phyloP scores from a whole-genome alignment of 2,329 filamentous ascomycete genomes.

The Stagonosporopsis chrysanthemi region DNA sequence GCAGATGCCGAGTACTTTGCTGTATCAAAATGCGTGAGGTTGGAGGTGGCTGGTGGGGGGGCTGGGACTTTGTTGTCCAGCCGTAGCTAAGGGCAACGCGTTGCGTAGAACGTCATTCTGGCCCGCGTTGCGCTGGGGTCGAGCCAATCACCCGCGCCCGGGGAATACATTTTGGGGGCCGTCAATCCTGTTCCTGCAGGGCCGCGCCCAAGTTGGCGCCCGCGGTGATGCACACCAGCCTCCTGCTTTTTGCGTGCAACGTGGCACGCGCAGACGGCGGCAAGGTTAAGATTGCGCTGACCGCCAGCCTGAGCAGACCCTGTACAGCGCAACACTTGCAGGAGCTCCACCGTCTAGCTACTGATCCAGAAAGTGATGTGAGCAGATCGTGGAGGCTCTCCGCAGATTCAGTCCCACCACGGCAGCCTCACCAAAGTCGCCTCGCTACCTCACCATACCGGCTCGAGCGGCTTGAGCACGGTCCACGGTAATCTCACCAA shows the following conservation, averaged over 20 bases:
- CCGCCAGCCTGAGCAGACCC: conserved; percentile 11
- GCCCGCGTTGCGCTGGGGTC: conserved; percentile 17
- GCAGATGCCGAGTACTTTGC: conserved; percentile 43
- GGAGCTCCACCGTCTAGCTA: neutral
- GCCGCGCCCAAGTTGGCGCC: conserved; percentile 16
- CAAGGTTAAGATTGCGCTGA: conserved; percentile 21
- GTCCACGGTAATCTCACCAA: conserved; percentile 7
- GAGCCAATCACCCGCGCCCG: conserved; percentile 30
- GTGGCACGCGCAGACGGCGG: conserved; percentile 31
- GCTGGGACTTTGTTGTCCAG: neutral
- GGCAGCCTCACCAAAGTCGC: conserved; percentile 14
- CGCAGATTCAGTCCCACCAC: conserved; percentile 18
- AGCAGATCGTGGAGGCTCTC: conserved; percentile 9
- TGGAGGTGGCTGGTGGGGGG: conserved; percentile 39
- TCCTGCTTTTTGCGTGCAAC: conserved; percentile 34
- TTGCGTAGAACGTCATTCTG: conserved; percentile 30
- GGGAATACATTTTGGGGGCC: conserved; percentile 14
- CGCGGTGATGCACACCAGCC: conserved; percentile 31
- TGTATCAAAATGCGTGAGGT: conserved; percentile 43
- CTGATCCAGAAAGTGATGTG: neutral
- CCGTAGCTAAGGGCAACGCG: conserved; percentile 28
- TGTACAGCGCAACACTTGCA: conserved; percentile 3
- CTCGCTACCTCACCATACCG: conserved; percentile 5
- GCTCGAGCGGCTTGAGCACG: conserved; percentile 1
- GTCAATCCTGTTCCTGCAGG: conserved; percentile 35